These are phyloP conservation scores for Passiflora organensis DNA, from an alignment of 345 rosid genomes.

Conservation along the genomic window DNA sequence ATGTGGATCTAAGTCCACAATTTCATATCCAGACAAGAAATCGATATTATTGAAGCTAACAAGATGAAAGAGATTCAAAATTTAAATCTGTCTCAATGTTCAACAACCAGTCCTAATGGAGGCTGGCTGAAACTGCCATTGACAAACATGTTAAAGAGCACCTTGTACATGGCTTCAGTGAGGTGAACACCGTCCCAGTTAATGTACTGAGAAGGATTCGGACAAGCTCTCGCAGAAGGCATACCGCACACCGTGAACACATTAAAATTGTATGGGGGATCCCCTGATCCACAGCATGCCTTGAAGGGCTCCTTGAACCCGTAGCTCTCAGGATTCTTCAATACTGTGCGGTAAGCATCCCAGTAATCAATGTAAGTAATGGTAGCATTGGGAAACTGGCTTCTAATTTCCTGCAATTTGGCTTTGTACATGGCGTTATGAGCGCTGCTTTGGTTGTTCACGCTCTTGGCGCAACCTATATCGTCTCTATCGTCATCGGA, in stretches of 20 bases:
- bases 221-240: conserved; percentile 38
- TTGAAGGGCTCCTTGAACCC: conserved; percentile 69
- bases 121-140: conserved; percentile 54
- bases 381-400: conserved; percentile 47
- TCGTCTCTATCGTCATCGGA: conserved; percentile 55
- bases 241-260: conserved; percentile 57
- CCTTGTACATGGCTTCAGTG: conserved; percentile 80
- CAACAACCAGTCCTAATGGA: conserved; percentile 46
- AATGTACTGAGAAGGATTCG: conserved; percentile 50
- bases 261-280: conserved; percentile 57
- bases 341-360: conserved; percentile 57
- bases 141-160: conserved; percentile 57
- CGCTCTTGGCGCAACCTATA: conserved; percentile 71
- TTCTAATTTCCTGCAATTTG: conserved; percentile 43
- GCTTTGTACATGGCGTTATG: conserved; percentile 53
- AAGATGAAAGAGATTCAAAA: conserved; percentile 10
- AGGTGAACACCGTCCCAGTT: conserved; percentile 99
- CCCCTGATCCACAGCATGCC: conserved; percentile 76
- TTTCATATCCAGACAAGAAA: too few species aligned
- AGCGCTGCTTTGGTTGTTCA: conserved; percentile 43
- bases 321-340: conserved; percentile 42
- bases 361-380: conserved; percentile 74
- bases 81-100: conserved; percentile 29
- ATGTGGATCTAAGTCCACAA: too few species aligned
- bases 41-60: too few species aligned